Percentiles rank a stretch among this genome's conserved stretches.
These are phyloP conservation scores for Platanthera zijinensis DNA, from an alignment of 106 monocot genomes.

Conservation along the genomic window DNA sequence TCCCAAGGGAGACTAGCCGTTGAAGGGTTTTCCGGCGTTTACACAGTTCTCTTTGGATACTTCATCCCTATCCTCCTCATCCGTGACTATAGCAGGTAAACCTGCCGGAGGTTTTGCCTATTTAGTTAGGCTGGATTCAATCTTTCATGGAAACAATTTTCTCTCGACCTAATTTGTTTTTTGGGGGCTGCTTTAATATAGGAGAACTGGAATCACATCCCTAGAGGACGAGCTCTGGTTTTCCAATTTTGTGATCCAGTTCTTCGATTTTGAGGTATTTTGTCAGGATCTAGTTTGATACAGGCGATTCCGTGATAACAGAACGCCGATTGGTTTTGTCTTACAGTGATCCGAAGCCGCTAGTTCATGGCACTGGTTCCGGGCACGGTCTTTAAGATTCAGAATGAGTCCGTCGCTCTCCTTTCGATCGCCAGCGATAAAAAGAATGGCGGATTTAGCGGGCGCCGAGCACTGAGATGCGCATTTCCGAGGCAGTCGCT, in stretches of 20 bases:
- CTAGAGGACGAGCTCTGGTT: not conserved
- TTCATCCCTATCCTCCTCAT: not conserved
- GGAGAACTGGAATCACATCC: not conserved
- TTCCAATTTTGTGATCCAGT: not conserved
- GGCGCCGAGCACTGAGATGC: constrained; percentile 21
- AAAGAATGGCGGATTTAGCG: not conserved
- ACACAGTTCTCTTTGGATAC: not conserved
- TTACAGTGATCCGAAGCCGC: not conserved
- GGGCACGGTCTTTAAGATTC: not conserved
- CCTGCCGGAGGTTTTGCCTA: not conserved
- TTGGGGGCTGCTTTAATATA: not conserved
- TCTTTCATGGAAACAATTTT: not conserved
- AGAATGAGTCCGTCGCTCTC: not conserved
- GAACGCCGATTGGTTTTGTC: not conserved
- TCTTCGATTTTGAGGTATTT: not conserved
- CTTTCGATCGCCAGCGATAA: not conserved
- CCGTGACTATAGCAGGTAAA: not conserved
- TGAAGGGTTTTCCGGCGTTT: not conserved
- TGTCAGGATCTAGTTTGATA: not conserved
- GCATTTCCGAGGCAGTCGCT: constrained; percentile 17
- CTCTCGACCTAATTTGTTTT: not conserved
- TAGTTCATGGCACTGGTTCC: not conserved
- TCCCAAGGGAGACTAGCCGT: not conserved
- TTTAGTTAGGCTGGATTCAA: not conserved
- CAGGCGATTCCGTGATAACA: not conserved